Evolutionary conservation across 2,329 filamentous ascomycete species (phyloP), one percentile per base, ranked within the genome.

Genomic region (Orbilia brochopaga): DNA sequence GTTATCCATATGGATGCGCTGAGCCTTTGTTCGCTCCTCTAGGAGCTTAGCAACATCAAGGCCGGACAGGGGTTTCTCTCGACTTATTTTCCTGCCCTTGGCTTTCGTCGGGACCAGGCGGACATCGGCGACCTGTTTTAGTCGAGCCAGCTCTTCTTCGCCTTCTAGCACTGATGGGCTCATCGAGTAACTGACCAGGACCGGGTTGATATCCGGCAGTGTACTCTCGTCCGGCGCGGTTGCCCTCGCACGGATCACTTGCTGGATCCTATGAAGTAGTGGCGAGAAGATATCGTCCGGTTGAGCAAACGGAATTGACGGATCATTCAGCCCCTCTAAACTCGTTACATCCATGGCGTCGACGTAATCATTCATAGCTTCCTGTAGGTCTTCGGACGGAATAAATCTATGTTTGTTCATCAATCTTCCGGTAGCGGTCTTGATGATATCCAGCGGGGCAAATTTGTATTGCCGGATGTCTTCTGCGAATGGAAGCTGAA

Each of bases 381-480:
- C 81, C 60, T 86, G 84, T 23, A 99, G 83, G 32, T 90, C 86
- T 1, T 90, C 84, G 8, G 83, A 88, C 0, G 94, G 94, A 1
- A 99, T 82, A 69, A 95, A 88, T 37, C 91, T 88, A 77, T 99
- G 92, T 76, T 93, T 87, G 10, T 86, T 90, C 54, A 97, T 82
- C 7, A 85, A 84, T 74, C 90, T 90, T 0, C 93, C 93, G 10
- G 88, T 91, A n/a, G 95, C 85, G 0, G 92, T 97, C 69, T 96
- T 81, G 27, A 97, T 89, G 73, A 86, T 89, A 78, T 96, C 92
- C 10, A 99, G 81, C 0, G 93, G 91, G 4, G 94, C 92, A 75
- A 99, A 99, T 66, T 88, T 89, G 79, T 97, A 97, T n/a, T 85
- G 85, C 37, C 94, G 86, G 53, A 97, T 83, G 77, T 99, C 94